Evolutionary conservation across 1,284 basidiomycete species (phyloP), one percentile per base, ranked within the genome.

Genomic region (Pyrrhoderma noxium): DNA sequence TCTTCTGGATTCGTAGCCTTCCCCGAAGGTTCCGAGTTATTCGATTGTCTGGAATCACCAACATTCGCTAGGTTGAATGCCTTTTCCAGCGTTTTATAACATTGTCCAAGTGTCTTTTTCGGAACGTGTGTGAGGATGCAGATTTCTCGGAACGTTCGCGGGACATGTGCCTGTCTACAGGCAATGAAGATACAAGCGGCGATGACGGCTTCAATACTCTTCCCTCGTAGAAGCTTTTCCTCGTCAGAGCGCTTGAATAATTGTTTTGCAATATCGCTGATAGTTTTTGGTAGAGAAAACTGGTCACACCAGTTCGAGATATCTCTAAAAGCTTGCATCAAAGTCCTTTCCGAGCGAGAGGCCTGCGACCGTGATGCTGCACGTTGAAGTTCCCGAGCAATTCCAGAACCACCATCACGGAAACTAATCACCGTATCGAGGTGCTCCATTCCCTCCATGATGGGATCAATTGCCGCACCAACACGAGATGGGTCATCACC

Each of bases 401-500:
- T 79, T 50, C 95, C 96, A 1, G 92, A 89, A 49, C 93, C 90
- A 53, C 93, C 93, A 63, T 99, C 94, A 53, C 89, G 83, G 68
- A 92, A 94, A 55, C 91, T 93, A 64, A 99, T 97, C 57, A 91
- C 80, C 23, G 96, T 99, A 62, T 93, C 89, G 49, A 96, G 80
- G 65, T 93, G 88, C 65, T 95, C 93, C 61, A 93, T 87, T 45
- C 91, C 91, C 64, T 97, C 94, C 70, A 98, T 77, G 23, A 97
- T 73, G 48, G 94, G 93, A 65, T 97, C 93, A 38, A 85, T 83
- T 37, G 93, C 92, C 51, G 92, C 93, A 72, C 96, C 96, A 59
- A 99, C 96, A 89, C 96, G 96, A 61, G 95, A 99, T 53, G 95
- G 95, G 67, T 99, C 96, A 67, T 99, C 96, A 56, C 95, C 94